Percentiles rank a stretch among this genome's conserved stretches.
phyloP scores from a whole-genome alignment of 805 yeast species.

The Ogataea polymorpha region DNA sequence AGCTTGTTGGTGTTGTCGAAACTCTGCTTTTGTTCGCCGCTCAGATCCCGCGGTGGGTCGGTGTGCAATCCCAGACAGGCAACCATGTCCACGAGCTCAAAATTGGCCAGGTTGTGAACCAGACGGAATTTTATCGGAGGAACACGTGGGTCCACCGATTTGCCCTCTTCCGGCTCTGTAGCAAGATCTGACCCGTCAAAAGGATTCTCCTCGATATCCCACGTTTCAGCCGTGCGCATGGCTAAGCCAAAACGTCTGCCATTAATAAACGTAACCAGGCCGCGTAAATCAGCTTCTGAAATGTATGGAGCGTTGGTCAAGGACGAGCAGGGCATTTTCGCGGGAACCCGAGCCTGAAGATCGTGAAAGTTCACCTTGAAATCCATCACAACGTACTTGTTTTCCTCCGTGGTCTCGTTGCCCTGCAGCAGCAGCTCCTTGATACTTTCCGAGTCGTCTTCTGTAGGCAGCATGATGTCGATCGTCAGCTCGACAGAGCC shows the following conservation, averaged over 20 bases:
- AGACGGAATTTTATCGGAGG: conserved; percentile 42
- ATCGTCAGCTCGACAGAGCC: conserved; percentile 70
- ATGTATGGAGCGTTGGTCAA: conserved; percentile 53
- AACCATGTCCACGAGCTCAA: conserved; percentile 37
- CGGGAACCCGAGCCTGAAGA: conserved; percentile 53
- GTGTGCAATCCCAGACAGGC: conserved; percentile 10
- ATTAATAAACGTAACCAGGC: conserved; percentile 61
- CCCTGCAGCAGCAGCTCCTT: conserved; percentile 14
- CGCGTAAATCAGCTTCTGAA: conserved; percentile 55
- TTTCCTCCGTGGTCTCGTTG: conserved; percentile 23
- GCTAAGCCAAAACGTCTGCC: conserved; percentile 35
- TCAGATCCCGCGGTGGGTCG: conserved; percentile 14
- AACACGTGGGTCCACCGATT: conserved; percentile 17
- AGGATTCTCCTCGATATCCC: conserved; percentile 22
- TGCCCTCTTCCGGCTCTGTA: conserved; percentile 26
- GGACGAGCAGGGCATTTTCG: conserved; percentile 47
- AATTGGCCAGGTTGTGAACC: conserved; percentile 43
- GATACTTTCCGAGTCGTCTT: conserved; percentile 29
- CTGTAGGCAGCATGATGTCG: conserved; percentile 68
- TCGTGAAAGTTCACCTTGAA: conserved; percentile 63
- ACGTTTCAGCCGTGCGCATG: conserved; percentile 12
- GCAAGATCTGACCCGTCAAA: conserved; percentile 30
- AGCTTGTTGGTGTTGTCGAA: conserved; percentile 31
- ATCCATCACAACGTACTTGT: conserved; percentile 64
- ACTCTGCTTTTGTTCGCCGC: conserved; percentile 15